These are phyloP conservation scores for Angophora floribunda DNA, from an alignment of 345 rosid genomes.

Conservation along the genomic window DNA sequence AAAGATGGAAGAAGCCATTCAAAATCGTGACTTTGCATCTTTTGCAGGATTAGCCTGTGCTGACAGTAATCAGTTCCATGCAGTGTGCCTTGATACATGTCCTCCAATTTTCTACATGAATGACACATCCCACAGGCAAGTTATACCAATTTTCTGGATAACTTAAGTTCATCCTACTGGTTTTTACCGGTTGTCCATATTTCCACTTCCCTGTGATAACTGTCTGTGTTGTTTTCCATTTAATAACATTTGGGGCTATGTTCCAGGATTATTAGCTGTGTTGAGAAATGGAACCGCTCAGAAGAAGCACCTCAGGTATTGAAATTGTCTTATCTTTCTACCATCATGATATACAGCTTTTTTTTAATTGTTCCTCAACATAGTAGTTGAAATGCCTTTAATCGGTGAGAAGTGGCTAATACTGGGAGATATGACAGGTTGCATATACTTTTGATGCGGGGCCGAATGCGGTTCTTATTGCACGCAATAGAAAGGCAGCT, in stretches of 20 bases:
- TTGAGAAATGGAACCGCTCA: constrained; percentile 81
- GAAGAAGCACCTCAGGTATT: constrained; percentile 74
- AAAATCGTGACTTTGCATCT: constrained; percentile 58
- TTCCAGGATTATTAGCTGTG: constrained; percentile 69
- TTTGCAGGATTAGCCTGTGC: constrained; percentile 74
- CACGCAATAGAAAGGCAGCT: constrained; percentile 57
- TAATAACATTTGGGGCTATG: not conserved
- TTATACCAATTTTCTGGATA: not conserved
- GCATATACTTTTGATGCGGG: constrained; percentile 98
- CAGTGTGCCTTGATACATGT: constrained; percentile 83
- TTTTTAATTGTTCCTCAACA: not conserved
- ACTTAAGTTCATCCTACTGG: not conserved
- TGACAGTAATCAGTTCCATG: constrained; percentile 98
- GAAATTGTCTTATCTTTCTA: not conserved
- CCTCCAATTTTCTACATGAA: constrained; percentile 99
- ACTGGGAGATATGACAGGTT: constrained; percentile 34
- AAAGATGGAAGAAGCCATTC: constrained; percentile 84
- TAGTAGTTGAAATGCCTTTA: not conserved
- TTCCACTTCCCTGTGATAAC: not conserved
- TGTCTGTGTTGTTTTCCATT: not conserved
- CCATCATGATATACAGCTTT: not conserved
- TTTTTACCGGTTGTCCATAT: not conserved
- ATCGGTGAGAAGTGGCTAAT: not conserved
- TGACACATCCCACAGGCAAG: constrained; percentile 91
- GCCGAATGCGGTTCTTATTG: constrained; percentile 84